phyloP scores from a whole-genome alignment of 768 basidiomycete genomes.

The Russula emetica region DNA sequence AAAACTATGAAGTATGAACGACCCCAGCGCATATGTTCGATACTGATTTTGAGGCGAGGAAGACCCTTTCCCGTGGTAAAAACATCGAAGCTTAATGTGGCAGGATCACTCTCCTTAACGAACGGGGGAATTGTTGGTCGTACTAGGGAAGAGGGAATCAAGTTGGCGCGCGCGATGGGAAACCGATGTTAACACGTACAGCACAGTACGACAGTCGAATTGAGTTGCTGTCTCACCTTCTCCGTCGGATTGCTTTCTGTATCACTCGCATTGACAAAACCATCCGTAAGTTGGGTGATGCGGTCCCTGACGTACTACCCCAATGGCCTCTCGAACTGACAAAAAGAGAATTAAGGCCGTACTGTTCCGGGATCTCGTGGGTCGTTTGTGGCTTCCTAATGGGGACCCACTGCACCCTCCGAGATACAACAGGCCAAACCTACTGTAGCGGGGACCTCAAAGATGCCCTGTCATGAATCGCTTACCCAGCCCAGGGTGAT shows the following conservation, averaged over 20 bases:
- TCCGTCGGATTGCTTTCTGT: neutral
- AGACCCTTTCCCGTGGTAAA: neutral
- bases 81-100: conserved; percentile 15
- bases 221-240: neutral
- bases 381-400: neutral
- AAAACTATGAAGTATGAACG: conserved; percentile 2
- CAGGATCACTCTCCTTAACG: neutral
- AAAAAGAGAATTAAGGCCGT: neutral
- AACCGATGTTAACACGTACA: neutral
- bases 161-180: neutral
- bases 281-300: conserved; percentile 1
- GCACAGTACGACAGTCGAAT: neutral
- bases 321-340: neutral
- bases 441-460: neutral
- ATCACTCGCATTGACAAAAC: neutral
- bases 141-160: neutral
- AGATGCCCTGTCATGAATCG: neutral
- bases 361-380: neutral
- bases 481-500: neutral
- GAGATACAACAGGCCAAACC: neutral
- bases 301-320: neutral
- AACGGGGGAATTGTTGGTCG: neutral
- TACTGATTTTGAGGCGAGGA: neutral
- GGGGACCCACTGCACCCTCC: neutral
- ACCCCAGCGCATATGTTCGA: neutral